Base-by-base conservation (phyloP, 768 basidiomycete species). In the Galerina marginata region DNA sequence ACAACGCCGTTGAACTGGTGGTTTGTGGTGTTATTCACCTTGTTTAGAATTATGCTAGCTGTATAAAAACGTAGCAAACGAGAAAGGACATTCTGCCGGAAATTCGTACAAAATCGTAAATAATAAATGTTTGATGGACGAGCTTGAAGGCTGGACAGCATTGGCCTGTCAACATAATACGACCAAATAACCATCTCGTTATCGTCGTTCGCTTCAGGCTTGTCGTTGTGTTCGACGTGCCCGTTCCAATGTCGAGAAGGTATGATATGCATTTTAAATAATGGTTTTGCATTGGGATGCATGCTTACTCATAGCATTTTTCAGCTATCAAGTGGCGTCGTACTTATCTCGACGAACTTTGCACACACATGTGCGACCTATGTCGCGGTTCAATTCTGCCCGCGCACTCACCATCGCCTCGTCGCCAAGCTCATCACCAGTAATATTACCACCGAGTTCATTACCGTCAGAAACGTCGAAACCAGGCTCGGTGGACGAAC, bases 381-480 rank as follows among this genome's bases (percentile, higher is more conserved):
- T 61, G 12, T 56, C 60, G 56, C 62, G 62, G 16, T 42, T 52
- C 25, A 59, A 51, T 45, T 36, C 46, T 29, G 23, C 58, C 3
- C 66, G 68, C 36, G 39, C 52, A 48, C 57, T 67, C 26, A 56
- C 66, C 6, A 65, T 63, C 10, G 45, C 60, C 11, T 45, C 63
- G 11, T 40, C 59, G 26, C 40, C 58, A 47, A 36, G 39, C 14
- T 56, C 64, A 40, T 54, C 64, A 25, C 38, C 62, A 33, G 2
- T 33, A 11, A 11, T 48, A 6, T 40, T 49, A n/a, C 36, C 25
- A 25, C 16, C 63, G 9, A 40, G 48, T 16, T 9, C 59, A 46
- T 20, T 20, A 0, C 48, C 38, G 14, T 10, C 53, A 25, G 49
- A 55, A 12, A 45, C 39, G 29, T 40, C 43, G 36, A 54, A 47